Base-by-base conservation (phyloP, 768 basidiomycete species). In the Dentipellis sp. region DNA sequence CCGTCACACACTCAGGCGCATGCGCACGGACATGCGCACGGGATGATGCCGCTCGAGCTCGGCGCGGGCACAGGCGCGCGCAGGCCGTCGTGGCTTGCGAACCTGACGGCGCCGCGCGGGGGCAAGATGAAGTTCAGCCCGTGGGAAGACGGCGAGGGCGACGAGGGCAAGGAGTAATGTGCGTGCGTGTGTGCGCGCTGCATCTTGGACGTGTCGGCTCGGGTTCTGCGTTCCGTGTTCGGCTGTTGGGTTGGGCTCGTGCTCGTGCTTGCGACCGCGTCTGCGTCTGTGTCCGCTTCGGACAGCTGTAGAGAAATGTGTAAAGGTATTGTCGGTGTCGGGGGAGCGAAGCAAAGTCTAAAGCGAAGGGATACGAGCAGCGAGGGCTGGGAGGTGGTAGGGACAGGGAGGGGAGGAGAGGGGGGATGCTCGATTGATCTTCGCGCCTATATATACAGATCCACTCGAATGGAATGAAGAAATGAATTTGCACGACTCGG, bases 51-150 rank as follows among this genome's bases (percentile, higher is more conserved):
- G 52, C 59, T 49, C 39, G 62, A 58, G 53, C 57, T 16, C 67
- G 85, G 52, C 83, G 84, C n/a, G 75, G 80, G 48, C 87, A 86
- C 88, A 67, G 88, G 58, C 29, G 54, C 53, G 22, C 54, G 52
- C 62, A 55, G 56, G 29, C 29, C 29, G 29, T 29, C 29, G 6
- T 29, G 29, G 29, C 29, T 29, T 29, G 29, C 29, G 29, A 29
- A 29, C 38, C 53, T 52, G 50, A 74, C 79, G n/a, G 65, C 86
- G 58, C 83, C 86, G 38, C 75, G 79, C 61, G 74, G 80, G 60
- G 76, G 80, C 56, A 85, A 84, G 58, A 90, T 89, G 56, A 85
- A 84, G 58, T 91, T 89, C 65, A 89, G 86, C 63, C 88, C 88
- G 35, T 90, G 87, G 87, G 88, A 84, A 50, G 87, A 89, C 63